phyloP scores from a whole-genome alignment of 345 rosid genomes.

The Citrus cavaleriei region DNA sequence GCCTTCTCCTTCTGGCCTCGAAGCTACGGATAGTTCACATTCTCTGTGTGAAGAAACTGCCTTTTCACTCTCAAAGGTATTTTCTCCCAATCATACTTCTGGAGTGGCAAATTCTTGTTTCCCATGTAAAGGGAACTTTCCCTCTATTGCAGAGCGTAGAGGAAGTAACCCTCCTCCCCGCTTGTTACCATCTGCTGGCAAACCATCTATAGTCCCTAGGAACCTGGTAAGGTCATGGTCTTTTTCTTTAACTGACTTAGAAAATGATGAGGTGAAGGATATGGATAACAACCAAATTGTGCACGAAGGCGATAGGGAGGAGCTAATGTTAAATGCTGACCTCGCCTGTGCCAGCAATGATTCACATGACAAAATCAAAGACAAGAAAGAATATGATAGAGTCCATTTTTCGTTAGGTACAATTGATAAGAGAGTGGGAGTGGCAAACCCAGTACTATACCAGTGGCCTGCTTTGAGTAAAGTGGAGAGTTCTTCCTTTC shows the following conservation, averaged over 20 bases:
- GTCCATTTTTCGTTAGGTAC: slow-evolving; percentile 1
- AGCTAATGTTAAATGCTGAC: slow-evolving; percentile 37
- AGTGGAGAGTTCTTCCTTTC: slow-evolving; percentile 22
- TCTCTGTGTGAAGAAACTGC: slow-evolving; percentile 22
- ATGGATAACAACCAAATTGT: slow-evolving; percentile 19
- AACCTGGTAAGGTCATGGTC: slow-evolving; percentile 48
- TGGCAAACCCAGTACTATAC: slow-evolving; percentile 20
- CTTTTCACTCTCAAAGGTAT: slow-evolving; percentile 21
- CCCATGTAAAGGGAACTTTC: slow-evolving; percentile 29
- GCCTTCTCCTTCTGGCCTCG: slow-evolving; percentile 60
- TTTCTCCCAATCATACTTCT: slow-evolving; percentile 19
- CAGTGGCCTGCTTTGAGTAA: slow-evolving; percentile 36
- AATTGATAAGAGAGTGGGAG: slow-evolving; percentile 4
- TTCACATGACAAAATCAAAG: slow-evolving; percentile 18
- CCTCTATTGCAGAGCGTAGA: slow-evolving; percentile 65
- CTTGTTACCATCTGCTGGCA: slow-evolving; percentile 36
- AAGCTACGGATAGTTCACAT: slow-evolving; percentile 28
- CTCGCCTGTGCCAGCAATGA: slow-evolving; percentile 6
- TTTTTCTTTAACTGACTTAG: slow-evolving; percentile 37
- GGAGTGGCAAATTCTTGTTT: slow-evolving; percentile 22
- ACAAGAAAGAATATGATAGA: slow-evolving; percentile 6
- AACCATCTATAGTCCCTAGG: slow-evolving; percentile 24
- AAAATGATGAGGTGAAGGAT: slow-evolving; percentile 37
- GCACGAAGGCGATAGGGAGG: slow-evolving; percentile 28
- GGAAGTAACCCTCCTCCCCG: slow-evolving; percentile 62